Evolutionary conservation across 768 basidiomycete species (phyloP).

Genomic region (Lentinula boryana): DNA sequence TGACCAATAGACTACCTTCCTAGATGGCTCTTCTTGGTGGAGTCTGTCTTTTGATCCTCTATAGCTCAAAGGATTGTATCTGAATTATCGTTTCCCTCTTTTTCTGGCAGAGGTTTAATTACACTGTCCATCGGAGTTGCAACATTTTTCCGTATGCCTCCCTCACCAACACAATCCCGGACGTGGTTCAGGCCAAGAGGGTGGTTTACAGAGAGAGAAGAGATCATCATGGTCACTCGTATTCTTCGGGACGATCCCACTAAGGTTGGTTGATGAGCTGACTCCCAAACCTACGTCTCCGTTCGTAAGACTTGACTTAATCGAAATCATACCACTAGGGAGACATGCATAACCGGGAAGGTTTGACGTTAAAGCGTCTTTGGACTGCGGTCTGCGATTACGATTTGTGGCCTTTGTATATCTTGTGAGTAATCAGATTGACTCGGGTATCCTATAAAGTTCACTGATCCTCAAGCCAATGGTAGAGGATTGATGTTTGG

Average conservation of each 20-base stretch:
- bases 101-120: conserved; percentile 29
- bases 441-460: background rate
- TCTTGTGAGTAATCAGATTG: conserved; percentile 24
- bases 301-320: background rate
- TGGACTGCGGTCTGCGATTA: conserved; percentile 55
- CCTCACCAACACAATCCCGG: conserved; percentile 55
- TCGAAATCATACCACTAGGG: conserved; percentile 23
- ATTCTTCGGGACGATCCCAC: conserved; percentile 61
- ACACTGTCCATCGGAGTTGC: conserved; percentile 48
- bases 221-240: conserved; percentile 52
- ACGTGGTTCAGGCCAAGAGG: conserved; percentile 53
- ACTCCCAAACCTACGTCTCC: background rate
- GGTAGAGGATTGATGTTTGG: conserved; percentile 46
- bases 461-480: background rate
- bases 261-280: conserved; percentile 27
- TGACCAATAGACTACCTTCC: background rate
- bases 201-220: conserved; percentile 61
- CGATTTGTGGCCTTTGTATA: conserved; percentile 63
- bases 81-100: background rate
- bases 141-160: conserved; percentile 55
- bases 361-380: conserved; percentile 39
- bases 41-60: conserved; percentile 21
- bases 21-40: conserved; percentile 56
- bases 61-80: background rate
- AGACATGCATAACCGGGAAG: conserved; percentile 70